Base-by-base conservation (phyloP, 2,329 filamentous ascomycete species). In the Aspergillus sp. region DNA sequence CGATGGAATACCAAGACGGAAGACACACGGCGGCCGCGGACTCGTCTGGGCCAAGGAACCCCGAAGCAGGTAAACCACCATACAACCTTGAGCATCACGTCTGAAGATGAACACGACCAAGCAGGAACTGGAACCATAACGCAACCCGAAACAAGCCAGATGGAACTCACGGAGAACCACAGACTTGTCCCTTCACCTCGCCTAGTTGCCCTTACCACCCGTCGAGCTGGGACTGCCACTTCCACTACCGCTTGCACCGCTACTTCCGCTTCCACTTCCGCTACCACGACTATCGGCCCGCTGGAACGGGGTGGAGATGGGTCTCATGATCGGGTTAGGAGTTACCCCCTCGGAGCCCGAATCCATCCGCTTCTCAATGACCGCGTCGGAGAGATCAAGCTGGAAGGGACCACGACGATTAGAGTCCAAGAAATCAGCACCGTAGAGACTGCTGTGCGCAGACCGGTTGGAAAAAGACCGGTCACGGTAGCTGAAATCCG, bases 201-300 rank as follows among this genome's bases (percentile, higher is more conserved):
- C 39, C 66, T 66, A 73, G 58, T 64, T 62, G 49, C 66, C 65
- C 65, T 74, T 76, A 56, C 73, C 75, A 55, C 70, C 70, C 15
- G 68, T 68, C 62, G 76, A 78, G 60, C 70, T 71, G 23, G 78
- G 77, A 66, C 77, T 79, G 57, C 71, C 75, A 60, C 70, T 76
- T 52, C 75, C 75, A 65, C 77, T 78, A 42, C 73, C 75, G 54
- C 74, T 69, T 69, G 80, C 71, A 42, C 74, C 75, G 55, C 74
- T 70, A 68, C 78, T 71, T 69, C 80, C 62, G 71, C 79, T 77
- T 63, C 80, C 73, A 71, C 71, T 71, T 50, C 80, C 81, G 64
- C 82, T 83, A 53, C 78, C 80, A 62, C 80, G 79, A 69, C 81
- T 83, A 53, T 76, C 80, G 38, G 70, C 73, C 65, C 75, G 71